Evolutionary conservation across 345 rosid genomes (phyloP).

Genomic region (Eucalyptus tenuipes): DNA sequence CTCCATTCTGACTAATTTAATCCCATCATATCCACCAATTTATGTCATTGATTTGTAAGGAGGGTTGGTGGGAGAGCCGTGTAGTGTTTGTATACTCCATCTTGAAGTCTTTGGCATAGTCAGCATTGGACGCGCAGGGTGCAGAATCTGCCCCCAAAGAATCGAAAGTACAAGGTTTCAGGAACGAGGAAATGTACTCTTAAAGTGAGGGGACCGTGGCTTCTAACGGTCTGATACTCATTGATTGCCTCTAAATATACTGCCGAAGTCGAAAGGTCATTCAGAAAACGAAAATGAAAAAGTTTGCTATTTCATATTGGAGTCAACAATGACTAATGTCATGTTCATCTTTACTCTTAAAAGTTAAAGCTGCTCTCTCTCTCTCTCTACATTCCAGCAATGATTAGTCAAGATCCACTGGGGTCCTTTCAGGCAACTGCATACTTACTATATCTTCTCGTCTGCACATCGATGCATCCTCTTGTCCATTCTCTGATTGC

Average conservation of each 20-base stretch:
- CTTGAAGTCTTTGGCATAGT: background rate
- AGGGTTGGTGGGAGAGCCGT: background rate
- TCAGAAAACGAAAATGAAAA: background rate
- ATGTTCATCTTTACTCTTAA: background rate
- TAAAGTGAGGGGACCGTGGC: background rate
- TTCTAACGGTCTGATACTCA: background rate
- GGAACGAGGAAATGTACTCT: background rate
- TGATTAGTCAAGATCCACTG: conserved; percentile 2
- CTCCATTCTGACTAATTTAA: background rate
- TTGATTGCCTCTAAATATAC: background rate
- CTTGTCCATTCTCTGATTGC: conserved; percentile 1
- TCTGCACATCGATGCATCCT: conserved; percentile 2
- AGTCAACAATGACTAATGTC: background rate
- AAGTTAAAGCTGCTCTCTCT: background rate
- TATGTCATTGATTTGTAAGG: background rate
- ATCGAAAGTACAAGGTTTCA: background rate
- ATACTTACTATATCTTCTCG: conserved; percentile 60
- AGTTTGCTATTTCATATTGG: background rate
- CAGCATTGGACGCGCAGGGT: background rate
- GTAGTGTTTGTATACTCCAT: background rate
- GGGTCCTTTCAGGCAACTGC: conserved; percentile 51
- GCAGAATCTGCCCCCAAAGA: background rate
- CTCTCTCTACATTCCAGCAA: background rate
- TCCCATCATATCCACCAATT: background rate
- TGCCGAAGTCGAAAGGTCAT: background rate